Base-by-base conservation (phyloP, 768 basidiomycete species). In the Mycena galericulata region DNA sequence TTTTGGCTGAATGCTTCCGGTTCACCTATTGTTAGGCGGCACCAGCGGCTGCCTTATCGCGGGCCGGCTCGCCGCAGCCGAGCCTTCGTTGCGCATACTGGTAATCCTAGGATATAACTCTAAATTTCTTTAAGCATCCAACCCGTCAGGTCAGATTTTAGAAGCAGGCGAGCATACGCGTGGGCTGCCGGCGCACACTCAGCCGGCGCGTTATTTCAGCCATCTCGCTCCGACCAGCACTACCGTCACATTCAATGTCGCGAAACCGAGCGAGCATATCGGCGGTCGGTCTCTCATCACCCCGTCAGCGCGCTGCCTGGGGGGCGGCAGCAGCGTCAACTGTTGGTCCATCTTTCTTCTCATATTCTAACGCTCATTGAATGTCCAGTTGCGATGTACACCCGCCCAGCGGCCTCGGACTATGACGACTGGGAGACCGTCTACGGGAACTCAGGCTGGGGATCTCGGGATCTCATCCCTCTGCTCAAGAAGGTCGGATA, bases 241-340 rank as follows among this genome's bases (percentile, higher is more conserved):
- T 4, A 81, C 82, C 0, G 67, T 86, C 22, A 77, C 77, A 5
- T 79, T 78, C 68, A 69, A 85, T 41, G 79, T 74, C 29, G 75
- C 79, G 20, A 81, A 78, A 66, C 57, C 70, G 1, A 76, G 78
- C 26, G 70, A 84, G 24, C 57, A 77, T 32, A 41, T 74, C 14
- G 78, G 71, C 1, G 82, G 81, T 1, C 82, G 86, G 4, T 55
- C 75, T 1, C 45, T 72, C 2, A 36, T 81, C 34, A 74, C 81
- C 0, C 78, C 76, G 7, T 74, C 74, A 7, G 86, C 81, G 3
- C 74, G 80, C 50, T 79, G 78, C 40, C 65, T 88, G 1, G 86
- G 86, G 3, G 86, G 86, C 1, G 86, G 86, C 0, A 85, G 84
- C 1, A 77, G 79, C 49, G 79, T 87, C 26, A 87, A 87, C 59